These are phyloP conservation scores for Thalassiosira hispida DNA, from an alignment of 352 stramenopile species.

Conservation along the genomic window DNA sequence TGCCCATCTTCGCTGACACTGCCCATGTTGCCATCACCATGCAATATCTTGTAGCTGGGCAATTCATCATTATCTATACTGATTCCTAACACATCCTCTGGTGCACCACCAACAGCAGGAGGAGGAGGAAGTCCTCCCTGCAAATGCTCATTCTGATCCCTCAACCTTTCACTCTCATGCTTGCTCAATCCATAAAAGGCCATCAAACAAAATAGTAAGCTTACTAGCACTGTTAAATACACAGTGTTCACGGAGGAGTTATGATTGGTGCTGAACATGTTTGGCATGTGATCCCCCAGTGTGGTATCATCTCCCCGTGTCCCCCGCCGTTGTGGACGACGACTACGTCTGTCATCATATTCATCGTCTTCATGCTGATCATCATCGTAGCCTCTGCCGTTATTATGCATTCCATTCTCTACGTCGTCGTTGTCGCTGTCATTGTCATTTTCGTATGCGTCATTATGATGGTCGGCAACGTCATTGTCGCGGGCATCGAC, in stretches of 20 bases:
- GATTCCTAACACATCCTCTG: background rate
- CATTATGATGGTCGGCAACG: background rate
- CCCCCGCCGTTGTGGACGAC: background rate
- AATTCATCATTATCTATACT: background rate
- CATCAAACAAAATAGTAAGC: background rate
- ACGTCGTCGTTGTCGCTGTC: background rate
- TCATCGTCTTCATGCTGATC: background rate
- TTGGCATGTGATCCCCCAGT: background rate
- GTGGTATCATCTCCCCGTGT: background rate
- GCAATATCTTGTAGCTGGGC: background rate
- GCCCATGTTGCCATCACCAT: background rate
- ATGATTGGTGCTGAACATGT: slow-evolving; percentile 19
- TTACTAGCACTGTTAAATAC: slow-evolving; percentile 5
- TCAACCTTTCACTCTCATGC: background rate
- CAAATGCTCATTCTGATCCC: background rate
- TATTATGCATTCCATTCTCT: background rate
- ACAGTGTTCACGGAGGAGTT: slow-evolving; percentile 1
- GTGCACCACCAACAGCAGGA: background rate
- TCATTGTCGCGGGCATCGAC: background rate
- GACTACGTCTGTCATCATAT: background rate
- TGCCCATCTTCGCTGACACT: background rate
- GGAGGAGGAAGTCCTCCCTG: background rate
- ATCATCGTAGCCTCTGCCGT: background rate
- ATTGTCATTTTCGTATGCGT: background rate
- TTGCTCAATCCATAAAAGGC: slow-evolving; percentile 34